A percentile compares a stretch with the other conserved stretches of the same genome.
Evolutionary conservation across 805 yeast genomes (phyloP).

Genomic region (Ogataea glucozyma): DNA sequence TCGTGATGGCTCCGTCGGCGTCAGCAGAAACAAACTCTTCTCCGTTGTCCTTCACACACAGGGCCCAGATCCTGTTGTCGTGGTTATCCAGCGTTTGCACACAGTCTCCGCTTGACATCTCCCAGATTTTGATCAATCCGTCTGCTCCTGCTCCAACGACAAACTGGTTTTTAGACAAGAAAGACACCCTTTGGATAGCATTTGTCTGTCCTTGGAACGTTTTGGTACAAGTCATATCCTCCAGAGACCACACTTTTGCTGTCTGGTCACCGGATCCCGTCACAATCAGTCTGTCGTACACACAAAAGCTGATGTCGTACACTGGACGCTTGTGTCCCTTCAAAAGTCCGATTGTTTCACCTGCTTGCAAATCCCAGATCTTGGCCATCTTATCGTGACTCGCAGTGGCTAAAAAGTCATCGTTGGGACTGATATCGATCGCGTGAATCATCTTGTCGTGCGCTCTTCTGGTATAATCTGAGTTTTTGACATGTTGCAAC

Average conservation of each 20-base stretch:
- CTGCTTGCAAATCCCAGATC: conserved; percentile 82
- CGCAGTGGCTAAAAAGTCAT: conserved; percentile 86
- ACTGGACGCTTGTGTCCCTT: conserved; percentile 93
- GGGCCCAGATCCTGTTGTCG: conserved; percentile 92
- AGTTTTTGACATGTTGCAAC: conserved; percentile 46
- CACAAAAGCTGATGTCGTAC: conserved; percentile 87
- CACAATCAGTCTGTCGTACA: conserved; percentile 70
- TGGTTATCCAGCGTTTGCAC: conserved; percentile 85
- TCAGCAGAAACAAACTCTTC: conserved; percentile 79
- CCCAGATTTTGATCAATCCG: conserved; percentile 93
- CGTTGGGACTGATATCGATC: conserved; percentile 87
- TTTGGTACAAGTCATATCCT: conserved; percentile 69
- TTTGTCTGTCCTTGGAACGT: conserved; percentile 95
- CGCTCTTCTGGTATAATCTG: conserved; percentile 90
- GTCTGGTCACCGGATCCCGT: conserved; percentile 95
- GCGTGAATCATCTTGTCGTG: conserved; percentile 96
- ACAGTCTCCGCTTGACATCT: conserved; percentile 70
- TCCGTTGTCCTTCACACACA: conserved; percentile 67
- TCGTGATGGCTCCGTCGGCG: conserved; percentile 88
- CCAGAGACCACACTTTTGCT: conserved; percentile 82
- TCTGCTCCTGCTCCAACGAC: conserved; percentile 87
- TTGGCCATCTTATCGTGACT: conserved; percentile 92
- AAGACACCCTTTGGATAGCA: conserved; percentile 81
- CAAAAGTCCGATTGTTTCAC: conserved; percentile 82
- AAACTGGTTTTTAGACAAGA: conserved; percentile 66